Base-by-base conservation (phyloP, 2,329 filamentous ascomycete species). In the Beauveria varroae region DNA sequence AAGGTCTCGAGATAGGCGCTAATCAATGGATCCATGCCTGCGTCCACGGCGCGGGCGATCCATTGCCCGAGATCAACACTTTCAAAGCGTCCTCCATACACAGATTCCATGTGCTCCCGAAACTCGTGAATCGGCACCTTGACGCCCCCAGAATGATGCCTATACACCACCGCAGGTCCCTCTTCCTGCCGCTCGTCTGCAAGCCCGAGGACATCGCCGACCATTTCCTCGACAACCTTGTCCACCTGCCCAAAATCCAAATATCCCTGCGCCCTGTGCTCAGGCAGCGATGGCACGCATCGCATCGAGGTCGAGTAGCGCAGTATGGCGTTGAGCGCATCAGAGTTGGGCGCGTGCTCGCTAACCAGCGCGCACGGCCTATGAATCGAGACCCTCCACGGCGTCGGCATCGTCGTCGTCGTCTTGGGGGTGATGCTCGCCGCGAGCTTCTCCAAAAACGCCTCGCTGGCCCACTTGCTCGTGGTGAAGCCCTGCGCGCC, bases 401-500 rank as follows among this genome's bases (percentile, higher is more conserved):
- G 30, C 26, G 9, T 5, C 30, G 8, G 5, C 10, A 10, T 34
- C 10, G 30, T 34, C 10, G 10, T 12, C 30, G 30, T 34, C 1
- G 9, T 12, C 9, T 26, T 26, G 28, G 0, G 2, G 24, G 5
- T 4, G n/a, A 12, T 9, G 24, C 46, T 28, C 16, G 28, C 14
- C 3, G 49, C 4, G 9, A 52, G 28, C 6, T 18, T 20, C 64
- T 73, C 72, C 1, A 76, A 67, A 46, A 69, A 64, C 0, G 57
- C 34, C 64, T 77, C 75, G 54, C 67, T 69, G 0, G 66, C 73
- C 74, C 73, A 75, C 60, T 73, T 73, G 0, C 68, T 63, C 0
- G 72, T 66, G 3, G 66, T 57, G 53, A 76, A 77, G 6, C 75
- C 75, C 22, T 73, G 64, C 0, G 65, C 47, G 3, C 68, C 68